Evolutionary conservation across 2,329 filamentous ascomycete species (phyloP), one percentile per base, ranked within the genome.

Genomic region (Colletotrichum tabaci): DNA sequence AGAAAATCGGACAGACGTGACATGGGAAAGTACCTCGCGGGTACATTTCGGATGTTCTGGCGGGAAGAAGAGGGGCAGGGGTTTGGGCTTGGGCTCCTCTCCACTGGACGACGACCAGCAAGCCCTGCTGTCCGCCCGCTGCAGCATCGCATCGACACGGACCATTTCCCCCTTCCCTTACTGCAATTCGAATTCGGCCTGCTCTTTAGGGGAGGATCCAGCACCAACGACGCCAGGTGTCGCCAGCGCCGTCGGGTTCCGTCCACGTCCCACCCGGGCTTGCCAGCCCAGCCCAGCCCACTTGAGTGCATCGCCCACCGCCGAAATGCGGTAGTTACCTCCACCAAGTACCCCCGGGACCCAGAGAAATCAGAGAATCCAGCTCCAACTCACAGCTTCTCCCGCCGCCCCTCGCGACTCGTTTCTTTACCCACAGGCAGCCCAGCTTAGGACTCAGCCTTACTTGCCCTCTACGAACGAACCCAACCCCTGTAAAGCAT

Each of bases 281-380:
- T 18, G 21, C 66, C 64, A 47, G 62, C 40, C 66, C 56, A 47
- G 62, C 53, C 52, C 60, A 60, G 61, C 61, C 62, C 68, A 71
- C 68, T 58, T 60, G 65, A 60, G 52, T 71, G 68, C 68, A 68
- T 68, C 68, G 68, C 68, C 68, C 68, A 71, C 68, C 64, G 68
- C 68, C 68, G 52, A 63, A 68, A 58, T 44, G 18, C 40, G 35
- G 35, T 10, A 38, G 35, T 3, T 38, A 38, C 35, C 35, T 38
- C 9, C 35, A 38, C 35, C 35, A 38, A 38, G 35, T 38, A 26
- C 35, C 26, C 66, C 21, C 61, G 23, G 35, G 13, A 6, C 35
- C 61, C 23, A 46, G 35, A 38, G 35, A 38, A 38, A 2, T 38
- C 35, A 10, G 8, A 35, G 61, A 53, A 26, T 30, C 49, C 47